Conservation (phyloP, 169 alveolate species). For the Plasmodium malariae region DNA sequence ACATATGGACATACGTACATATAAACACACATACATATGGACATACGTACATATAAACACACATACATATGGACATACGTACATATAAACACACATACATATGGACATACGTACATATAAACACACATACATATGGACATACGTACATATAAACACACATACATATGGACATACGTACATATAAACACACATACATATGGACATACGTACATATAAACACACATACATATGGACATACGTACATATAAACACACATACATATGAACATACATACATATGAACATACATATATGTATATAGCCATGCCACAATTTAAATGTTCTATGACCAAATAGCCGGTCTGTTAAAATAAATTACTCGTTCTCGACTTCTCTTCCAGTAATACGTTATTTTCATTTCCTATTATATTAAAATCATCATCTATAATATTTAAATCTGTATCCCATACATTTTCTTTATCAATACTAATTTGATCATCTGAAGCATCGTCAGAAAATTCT, state of each 20-base stretch:
- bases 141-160: not conserved
- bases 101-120: not conserved
- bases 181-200: not conserved
- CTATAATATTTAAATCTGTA: slow-evolving; percentile 28
- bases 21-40: not conserved
- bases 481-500: slow-evolving; percentile 36
- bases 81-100: not conserved
- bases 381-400: not conserved
- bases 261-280: not conserved
- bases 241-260: not conserved
- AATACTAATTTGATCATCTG: slow-evolving; percentile 30
- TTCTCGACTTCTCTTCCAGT: too few relatives aligned
- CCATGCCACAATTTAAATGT: not conserved
- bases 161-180: not conserved
- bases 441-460: slow-evolving; percentile 66
- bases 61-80: not conserved
- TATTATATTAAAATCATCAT: slow-evolving; percentile 40
- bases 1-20: not conserved
- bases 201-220: not conserved
- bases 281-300: not conserved
- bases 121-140: not conserved
- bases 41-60: not conserved
- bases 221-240: not conserved
- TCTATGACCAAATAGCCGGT: slow-evolving; percentile 6
- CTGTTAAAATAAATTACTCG: not conserved